Evolutionary conservation across 2,329 filamentous ascomycete genomes (phyloP).

Genomic region (Pyricularia sp.): DNA sequence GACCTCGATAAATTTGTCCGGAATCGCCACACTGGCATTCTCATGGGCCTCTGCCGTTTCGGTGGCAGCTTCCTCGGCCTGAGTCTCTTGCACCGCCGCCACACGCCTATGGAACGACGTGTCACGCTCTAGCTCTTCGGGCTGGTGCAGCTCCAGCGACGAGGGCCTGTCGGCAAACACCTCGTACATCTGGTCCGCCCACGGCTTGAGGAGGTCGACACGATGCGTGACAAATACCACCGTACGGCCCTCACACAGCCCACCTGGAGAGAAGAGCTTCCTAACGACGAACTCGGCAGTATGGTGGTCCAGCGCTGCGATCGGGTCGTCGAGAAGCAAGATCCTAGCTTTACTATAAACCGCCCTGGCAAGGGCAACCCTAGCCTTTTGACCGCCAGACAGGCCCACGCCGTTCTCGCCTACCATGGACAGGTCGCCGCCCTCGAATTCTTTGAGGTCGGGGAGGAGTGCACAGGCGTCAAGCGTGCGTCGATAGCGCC

Average conservation of each 20-base stretch:
- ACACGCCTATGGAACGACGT: conserved; percentile 25
- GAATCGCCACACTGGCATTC: conserved; percentile 40
- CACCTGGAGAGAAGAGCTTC: conserved; percentile 35
- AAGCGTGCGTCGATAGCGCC: conserved; percentile 48
- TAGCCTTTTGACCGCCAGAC: conserved; percentile 54
- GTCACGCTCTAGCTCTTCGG: conserved; percentile 25
- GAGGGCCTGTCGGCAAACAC: conserved; percentile 47
- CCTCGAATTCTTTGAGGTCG: conserved; percentile 46
- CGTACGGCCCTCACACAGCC: conserved; percentile 46
- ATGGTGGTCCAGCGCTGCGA: conserved; percentile 53
- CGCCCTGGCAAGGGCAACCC: conserved; percentile 53
- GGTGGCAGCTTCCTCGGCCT: conserved; percentile 9
- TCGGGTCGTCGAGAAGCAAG: conserved; percentile 52
- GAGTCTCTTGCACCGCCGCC: conserved; percentile 16
- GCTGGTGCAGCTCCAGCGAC: conserved; percentile 12
- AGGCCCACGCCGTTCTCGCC: conserved; percentile 55
- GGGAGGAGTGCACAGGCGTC: conserved; percentile 49
- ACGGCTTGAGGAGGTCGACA: conserved; percentile 65
- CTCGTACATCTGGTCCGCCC: conserved; percentile 67
- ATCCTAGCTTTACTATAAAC: conserved; percentile 49
- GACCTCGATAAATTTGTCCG: conserved; percentile 72
- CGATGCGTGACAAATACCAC: conserved; percentile 74
- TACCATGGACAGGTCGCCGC: conserved; percentile 48
- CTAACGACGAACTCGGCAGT: conserved; percentile 54
- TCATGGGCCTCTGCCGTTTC: conserved; percentile 23